A percentile compares a stretch with the other conserved stretches of the same genome.
phyloP scores from a whole-genome alignment of 192 early-diverging fungal species.

The Entomortierella parvispora region DNA sequence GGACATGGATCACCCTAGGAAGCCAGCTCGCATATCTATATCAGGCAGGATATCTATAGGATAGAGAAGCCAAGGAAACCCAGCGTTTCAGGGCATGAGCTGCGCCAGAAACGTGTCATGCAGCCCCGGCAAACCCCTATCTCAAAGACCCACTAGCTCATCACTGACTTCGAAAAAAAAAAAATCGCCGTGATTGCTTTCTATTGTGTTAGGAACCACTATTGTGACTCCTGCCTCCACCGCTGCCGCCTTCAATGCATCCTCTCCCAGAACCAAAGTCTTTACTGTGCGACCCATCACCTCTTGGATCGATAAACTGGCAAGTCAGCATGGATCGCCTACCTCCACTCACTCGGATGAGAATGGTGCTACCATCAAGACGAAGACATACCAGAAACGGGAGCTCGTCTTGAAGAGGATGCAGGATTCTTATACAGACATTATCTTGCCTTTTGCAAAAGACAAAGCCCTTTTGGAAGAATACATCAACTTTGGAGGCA shows the following conservation, averaged over 20 bases:
- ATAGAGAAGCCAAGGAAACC: too few species aligned
- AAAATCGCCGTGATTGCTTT: too few species aligned
- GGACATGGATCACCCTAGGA: too few species aligned
- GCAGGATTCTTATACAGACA: slow-evolving; percentile 80
- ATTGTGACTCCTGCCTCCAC: background rate
- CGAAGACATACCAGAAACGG: slow-evolving; percentile 17
- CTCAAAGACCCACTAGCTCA: too few species aligned
- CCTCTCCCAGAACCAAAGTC: slow-evolving; percentile 11
- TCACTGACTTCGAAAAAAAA: too few species aligned
- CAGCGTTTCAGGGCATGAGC: too few species aligned
- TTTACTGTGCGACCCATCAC: slow-evolving; percentile 37
- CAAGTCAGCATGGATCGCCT: slow-evolving; percentile 34
- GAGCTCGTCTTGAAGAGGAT: slow-evolving; percentile 67
- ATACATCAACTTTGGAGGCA: slow-evolving; percentile 82
- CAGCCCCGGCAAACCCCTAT: too few species aligned
- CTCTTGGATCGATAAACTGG: slow-evolving; percentile 49
- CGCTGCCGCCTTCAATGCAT: background rate
- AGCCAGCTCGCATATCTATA: too few species aligned
- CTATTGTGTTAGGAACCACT: slow-evolving; percentile 2
- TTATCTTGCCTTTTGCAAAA: slow-evolving; percentile 80
- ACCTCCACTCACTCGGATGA: slow-evolving; percentile 3
- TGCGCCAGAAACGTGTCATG: too few species aligned
- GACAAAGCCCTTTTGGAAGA: slow-evolving; percentile 79
- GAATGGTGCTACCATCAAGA: background rate
- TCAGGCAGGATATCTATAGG: too few species aligned